Percentiles rank a stretch among this genome's conserved stretches.
Evolutionary conservation across 2,329 filamentous ascomycete species (phyloP).

Genomic region (Ophiostoma ulmi): DNA sequence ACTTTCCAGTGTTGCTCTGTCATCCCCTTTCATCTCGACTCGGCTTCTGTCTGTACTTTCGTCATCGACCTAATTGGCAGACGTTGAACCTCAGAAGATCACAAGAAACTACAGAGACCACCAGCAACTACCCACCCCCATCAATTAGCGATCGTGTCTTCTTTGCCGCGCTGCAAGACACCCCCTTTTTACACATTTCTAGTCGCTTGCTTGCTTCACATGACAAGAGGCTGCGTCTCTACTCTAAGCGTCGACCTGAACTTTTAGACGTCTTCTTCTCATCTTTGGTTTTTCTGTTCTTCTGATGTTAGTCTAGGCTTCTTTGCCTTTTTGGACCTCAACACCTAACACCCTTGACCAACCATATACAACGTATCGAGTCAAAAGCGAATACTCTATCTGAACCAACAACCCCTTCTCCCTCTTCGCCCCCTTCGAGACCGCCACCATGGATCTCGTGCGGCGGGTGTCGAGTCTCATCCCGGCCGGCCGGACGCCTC

Average conservation of each 20-base stretch:
- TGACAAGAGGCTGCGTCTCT: conserved; percentile 7
- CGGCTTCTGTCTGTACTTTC: not conserved
- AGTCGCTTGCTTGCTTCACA: not conserved
- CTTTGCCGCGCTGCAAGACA: conserved; percentile 5
- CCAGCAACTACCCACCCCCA: not conserved
- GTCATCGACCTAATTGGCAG: not conserved
- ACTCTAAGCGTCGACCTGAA: not conserved
- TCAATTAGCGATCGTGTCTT: conserved; percentile 13
- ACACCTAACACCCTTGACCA: not conserved
- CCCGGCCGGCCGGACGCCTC: conserved; percentile 39
- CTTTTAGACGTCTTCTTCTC: not conserved
- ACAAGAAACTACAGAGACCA: not conserved
- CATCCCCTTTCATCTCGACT: not conserved
- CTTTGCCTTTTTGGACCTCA: conserved; percentile 14
- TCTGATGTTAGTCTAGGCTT: conserved; percentile 7
- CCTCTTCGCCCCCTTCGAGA: conserved; percentile 11
- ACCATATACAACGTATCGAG: not conserved
- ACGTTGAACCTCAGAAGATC: not conserved
- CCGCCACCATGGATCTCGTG: conserved; percentile 51
- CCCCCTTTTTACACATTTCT: conserved; percentile 7
- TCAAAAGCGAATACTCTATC: not conserved
- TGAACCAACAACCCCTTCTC: conserved; percentile 1
- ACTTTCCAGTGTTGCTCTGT: not conserved
- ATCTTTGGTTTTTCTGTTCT: not conserved
- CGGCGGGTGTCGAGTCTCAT: conserved; percentile 50